phyloP scores from a whole-genome alignment of 208 protist species.

The Leishmania tarentolae region DNA sequence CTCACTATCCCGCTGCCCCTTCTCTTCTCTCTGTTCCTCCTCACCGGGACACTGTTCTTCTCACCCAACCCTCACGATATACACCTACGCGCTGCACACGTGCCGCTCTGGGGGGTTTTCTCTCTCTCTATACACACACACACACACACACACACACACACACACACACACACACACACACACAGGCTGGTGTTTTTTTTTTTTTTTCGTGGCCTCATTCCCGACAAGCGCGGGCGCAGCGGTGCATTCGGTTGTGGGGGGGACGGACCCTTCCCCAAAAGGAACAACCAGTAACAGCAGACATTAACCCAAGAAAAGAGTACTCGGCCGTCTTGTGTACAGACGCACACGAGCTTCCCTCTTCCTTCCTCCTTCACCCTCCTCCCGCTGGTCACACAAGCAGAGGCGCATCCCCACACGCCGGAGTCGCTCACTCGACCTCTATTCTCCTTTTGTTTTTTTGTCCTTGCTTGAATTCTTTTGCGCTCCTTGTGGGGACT shows the following conservation, averaged over 20 bases:
- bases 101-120: neutral
- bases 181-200: too few species aligned
- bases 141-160: neutral
- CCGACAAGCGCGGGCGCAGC: neutral
- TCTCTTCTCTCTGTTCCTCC: neutral
- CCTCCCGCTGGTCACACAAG: neutral
- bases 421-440: neutral
- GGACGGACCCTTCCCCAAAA: neutral
- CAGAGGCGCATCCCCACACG: neutral
- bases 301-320: neutral
- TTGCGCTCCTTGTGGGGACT: neutral
- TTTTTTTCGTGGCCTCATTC: neutral
- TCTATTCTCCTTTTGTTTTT: neutral
- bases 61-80: neutral
- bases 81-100: neutral
- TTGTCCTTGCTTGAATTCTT: slow-evolving; percentile 2
- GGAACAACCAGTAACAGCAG: neutral
- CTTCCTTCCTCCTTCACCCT: neutral
- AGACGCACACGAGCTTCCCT: neutral
- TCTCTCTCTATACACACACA: neutral
- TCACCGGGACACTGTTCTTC: neutral
- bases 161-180: neutral
- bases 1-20: neutral
- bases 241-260: neutral
- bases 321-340: neutral